Percentiles rank a stretch among this genome's conserved stretches.
Evolutionary conservation across 768 basidiomycete species (phyloP).

Genomic region (Rubroboletus satanas): DNA sequence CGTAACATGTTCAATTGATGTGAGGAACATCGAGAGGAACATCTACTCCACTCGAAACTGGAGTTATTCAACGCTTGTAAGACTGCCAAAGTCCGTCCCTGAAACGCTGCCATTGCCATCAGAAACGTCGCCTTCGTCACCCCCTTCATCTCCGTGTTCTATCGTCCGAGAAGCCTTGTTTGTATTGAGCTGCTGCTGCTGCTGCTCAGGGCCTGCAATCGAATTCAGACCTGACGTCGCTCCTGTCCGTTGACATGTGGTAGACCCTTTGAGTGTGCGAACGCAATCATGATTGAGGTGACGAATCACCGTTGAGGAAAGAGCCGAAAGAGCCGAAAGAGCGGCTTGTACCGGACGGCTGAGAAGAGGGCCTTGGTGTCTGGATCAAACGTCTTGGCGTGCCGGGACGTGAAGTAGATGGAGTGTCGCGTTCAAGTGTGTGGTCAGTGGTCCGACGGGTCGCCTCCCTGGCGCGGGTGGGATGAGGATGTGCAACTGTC

Average conservation of each 20-base stretch:
- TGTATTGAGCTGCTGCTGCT: slow-evolving; percentile 15
- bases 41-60: neutral
- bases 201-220: slow-evolving; percentile 16
- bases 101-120: slow-evolving; percentile 40
- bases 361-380: slow-evolving; percentile 28
- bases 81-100: slow-evolving; percentile 43
- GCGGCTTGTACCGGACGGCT: slow-evolving; percentile 31
- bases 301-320: slow-evolving; percentile 48
- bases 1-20: neutral
- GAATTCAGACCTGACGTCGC: slow-evolving; percentile 20
- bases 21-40: slow-evolving; percentile 1
- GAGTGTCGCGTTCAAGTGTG: slow-evolving; percentile 13
- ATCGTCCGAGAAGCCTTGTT: slow-evolving; percentile 16
- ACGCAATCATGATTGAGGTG: slow-evolving; percentile 37
- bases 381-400: slow-evolving; percentile 26
- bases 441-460: slow-evolving; percentile 15
- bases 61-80: slow-evolving; percentile 48
- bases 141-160: slow-evolving; percentile 14
- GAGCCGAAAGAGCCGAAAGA: slow-evolving; percentile 37
- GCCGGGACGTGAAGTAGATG: slow-evolving; percentile 24
- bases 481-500: slow-evolving; percentile 29
- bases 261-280: slow-evolving; percentile 34
- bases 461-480: slow-evolving; percentile 21
- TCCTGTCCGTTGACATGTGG: slow-evolving; percentile 32
- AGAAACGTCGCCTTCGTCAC: slow-evolving; percentile 30